phyloP scores from a whole-genome alignment of 2,329 filamentous ascomycete species.

The Helotiales sp. region DNA sequence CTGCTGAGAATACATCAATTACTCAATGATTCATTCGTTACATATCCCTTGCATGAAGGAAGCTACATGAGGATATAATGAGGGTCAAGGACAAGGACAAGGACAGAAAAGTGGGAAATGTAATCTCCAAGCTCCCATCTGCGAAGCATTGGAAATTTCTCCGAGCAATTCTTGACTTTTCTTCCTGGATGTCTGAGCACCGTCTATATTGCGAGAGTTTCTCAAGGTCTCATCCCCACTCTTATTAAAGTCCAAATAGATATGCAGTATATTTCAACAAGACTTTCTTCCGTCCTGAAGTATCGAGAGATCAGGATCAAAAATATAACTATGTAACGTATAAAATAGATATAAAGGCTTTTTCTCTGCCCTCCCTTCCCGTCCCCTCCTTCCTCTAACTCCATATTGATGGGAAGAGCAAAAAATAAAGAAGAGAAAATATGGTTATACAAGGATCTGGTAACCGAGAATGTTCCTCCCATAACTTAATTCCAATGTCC shows the following conservation, averaged over 20 bases:
- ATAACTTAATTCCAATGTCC: conserved; percentile 37
- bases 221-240: too few species aligned
- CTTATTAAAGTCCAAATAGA: neutral
- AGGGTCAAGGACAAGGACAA: neutral
- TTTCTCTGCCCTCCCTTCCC: conserved; percentile 3
- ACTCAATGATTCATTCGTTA: neutral
- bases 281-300: conserved; percentile 21
- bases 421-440: neutral
- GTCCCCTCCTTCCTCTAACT: neutral
- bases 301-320: conserved; percentile 22
- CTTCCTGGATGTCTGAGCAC: neutral
- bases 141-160: neutral
- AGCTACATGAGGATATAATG: neutral
- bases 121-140: conserved; percentile 4
- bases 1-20: conserved; percentile 3
- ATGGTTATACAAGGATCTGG: conserved; percentile 85
- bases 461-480: conserved; percentile 79
- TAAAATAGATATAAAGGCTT: conserved; percentile 29
- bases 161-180: neutral
- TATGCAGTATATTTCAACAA: conserved; percentile 18
- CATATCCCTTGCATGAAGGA: neutral
- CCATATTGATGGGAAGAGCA: neutral
- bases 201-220: neutral
- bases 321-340: too few species aligned
- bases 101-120: too few species aligned